Percentiles rank a stretch among this genome's conserved stretches.
phyloP scores from a whole-genome alignment of 2,329 filamentous ascomycete species.

The Penicillium sp. region DNA sequence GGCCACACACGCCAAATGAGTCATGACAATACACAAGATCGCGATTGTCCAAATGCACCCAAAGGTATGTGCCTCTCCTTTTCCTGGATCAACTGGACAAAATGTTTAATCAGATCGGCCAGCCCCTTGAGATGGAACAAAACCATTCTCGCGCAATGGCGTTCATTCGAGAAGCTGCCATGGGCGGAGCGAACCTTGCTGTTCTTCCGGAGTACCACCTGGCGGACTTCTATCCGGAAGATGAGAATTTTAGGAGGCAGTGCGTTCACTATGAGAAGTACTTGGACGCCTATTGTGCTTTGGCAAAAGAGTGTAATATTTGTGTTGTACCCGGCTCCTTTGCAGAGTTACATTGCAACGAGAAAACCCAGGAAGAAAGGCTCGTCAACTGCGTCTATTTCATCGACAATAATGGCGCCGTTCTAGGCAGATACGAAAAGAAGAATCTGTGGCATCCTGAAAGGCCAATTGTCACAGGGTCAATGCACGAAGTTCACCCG shows the following conservation, averaged over 20 bases:
- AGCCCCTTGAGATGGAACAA: no score
- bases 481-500: neutral
- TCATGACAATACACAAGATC: no score
- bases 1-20: no score
- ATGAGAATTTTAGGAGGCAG: conserved; percentile 45
- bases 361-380: conserved; percentile 29
- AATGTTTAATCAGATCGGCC: no score
- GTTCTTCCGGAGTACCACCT: conserved; percentile 59
- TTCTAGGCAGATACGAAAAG: conserved; percentile 55
- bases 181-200: conserved; percentile 51
- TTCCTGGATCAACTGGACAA: no score
- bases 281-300: conserved; percentile 49
- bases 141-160: conserved; percentile 28
- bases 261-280: conserved; percentile 51
- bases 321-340: conserved; percentile 46
- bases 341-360: conserved; percentile 42
- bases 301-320: conserved; percentile 52
- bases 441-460: conserved; percentile 19
- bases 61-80: no score
- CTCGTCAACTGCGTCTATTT: conserved; percentile 56
- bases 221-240: conserved; percentile 51
- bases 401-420: conserved; percentile 49
- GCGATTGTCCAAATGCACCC: no score
- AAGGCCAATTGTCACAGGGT: conserved; percentile 1
- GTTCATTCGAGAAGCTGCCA: conserved; percentile 48